phyloP scores from a whole-genome alignment of 176 grass and related monocot species.

The Microstegium vimineum region DNA sequence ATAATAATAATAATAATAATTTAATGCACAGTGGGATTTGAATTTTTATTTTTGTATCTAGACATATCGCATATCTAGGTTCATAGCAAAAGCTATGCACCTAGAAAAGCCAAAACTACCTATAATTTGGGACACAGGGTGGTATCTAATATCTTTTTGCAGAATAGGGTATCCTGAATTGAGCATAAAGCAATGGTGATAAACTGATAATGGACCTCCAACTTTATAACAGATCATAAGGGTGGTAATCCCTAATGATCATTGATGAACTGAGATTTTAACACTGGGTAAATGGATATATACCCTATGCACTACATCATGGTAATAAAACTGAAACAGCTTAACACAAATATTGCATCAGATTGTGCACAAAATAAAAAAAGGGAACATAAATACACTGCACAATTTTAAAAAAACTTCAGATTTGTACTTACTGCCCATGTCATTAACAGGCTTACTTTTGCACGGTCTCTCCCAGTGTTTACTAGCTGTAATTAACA shows the following conservation, averaged over 20 bases:
- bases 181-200: neutral
- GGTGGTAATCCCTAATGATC: slow-evolving; percentile 4
- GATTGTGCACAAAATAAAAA: neutral
- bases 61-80: no score
- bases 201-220: neutral
- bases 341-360: neutral
- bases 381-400: neutral
- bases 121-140: no score
- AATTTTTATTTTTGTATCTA: no score
- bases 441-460: slow-evolving; percentile 95
- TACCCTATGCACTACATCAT: neutral
- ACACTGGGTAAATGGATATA: neutral
- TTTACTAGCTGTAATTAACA: slow-evolving; percentile 79
- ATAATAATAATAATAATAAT: slow-evolving; percentile 6
- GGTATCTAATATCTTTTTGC: neutral
- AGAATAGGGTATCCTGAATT: neutral
- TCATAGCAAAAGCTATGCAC: no score
- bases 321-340: neutral
- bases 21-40: neutral
- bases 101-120: no score
- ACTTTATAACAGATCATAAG: neutral
- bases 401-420: neutral
- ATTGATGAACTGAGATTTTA: neutral
- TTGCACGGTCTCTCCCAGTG: slow-evolving; percentile 92
- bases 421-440: slow-evolving; percentile 77